Evolutionary conservation across 73 alveolate genomes (phyloP).

Genomic region (Paramecium sexaurelia): DNA sequence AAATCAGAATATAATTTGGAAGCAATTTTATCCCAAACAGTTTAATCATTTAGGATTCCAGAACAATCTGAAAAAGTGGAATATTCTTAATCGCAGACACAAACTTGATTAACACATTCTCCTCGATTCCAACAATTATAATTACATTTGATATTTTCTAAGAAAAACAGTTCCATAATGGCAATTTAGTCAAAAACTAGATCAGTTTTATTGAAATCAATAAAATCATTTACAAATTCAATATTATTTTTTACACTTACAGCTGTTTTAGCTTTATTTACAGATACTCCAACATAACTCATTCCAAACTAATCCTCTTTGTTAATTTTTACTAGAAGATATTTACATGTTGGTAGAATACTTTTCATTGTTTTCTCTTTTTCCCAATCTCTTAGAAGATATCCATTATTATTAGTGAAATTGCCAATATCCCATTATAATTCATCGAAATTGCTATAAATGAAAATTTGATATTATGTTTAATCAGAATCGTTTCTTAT

Average conservation of each 20-base stretch:
- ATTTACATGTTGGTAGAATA: background rate
- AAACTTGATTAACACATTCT: background rate
- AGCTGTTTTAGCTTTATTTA: background rate
- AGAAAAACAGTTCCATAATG: background rate
- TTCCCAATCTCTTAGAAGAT: background rate
- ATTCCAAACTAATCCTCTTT: background rate
- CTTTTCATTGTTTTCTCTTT: background rate
- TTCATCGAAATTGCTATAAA: background rate
- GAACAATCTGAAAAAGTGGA: background rate
- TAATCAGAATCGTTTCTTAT: background rate
- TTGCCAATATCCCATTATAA: background rate
- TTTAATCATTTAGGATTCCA: background rate
- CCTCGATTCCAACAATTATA: conserved; percentile 41
- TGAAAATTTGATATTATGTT: background rate
- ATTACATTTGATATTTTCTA: background rate
- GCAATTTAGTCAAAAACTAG: background rate
- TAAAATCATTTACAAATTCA: background rate
- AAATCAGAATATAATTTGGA: background rate
- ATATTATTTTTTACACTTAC: background rate
- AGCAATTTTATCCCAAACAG: background rate
- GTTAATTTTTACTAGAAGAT: background rate
- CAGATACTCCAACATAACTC: background rate
- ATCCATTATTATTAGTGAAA: conserved; percentile 11
- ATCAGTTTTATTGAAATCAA: background rate
- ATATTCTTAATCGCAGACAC: background rate